These are phyloP conservation scores for Nakaseomyces uthaithaninus DNA, from an alignment of 1,139 yeast genomes.

Conservation along the genomic window DNA sequence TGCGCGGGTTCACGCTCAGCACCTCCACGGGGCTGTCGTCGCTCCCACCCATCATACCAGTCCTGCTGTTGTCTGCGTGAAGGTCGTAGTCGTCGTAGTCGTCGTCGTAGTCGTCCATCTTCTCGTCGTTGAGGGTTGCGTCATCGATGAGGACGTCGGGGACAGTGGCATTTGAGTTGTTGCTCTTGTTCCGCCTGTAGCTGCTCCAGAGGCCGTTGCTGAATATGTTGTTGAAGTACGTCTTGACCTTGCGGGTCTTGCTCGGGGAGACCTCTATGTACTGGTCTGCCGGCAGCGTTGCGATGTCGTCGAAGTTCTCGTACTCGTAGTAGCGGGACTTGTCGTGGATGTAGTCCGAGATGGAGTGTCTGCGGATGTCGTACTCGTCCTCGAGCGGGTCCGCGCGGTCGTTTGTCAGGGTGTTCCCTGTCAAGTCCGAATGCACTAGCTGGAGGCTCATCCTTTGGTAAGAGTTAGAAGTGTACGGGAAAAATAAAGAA, in stretches of 20 bases:
- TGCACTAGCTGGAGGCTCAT: conserved; percentile 3
- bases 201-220: conserved; percentile 4
- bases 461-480: conserved; percentile 6
- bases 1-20: conserved; percentile 1
- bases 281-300: conserved; percentile 4
- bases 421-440: conserved; percentile 16
- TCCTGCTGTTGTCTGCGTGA: neutral
- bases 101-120: conserved; percentile 4
- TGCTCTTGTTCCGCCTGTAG: conserved; percentile 6
- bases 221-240: conserved; percentile 5
- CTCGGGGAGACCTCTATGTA: conserved; percentile 1
- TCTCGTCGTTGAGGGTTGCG: conserved; percentile 4
- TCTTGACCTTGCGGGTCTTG: neutral
- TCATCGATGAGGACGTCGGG: neutral
- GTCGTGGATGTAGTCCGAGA: conserved; percentile 8
- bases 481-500: too few species aligned
- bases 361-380: conserved; percentile 4
- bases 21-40: conserved; percentile 3
- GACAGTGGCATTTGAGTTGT: neutral
- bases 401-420: conserved; percentile 8
- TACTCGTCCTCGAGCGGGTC: neutral
- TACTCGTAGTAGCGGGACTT: conserved; percentile 9
- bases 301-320: conserved; percentile 10
- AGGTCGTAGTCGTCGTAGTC: conserved; percentile 1
- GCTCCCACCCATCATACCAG: neutral